Conservation (phyloP, 306 rosid genomes). For the Inga leiocalycina region DNA sequence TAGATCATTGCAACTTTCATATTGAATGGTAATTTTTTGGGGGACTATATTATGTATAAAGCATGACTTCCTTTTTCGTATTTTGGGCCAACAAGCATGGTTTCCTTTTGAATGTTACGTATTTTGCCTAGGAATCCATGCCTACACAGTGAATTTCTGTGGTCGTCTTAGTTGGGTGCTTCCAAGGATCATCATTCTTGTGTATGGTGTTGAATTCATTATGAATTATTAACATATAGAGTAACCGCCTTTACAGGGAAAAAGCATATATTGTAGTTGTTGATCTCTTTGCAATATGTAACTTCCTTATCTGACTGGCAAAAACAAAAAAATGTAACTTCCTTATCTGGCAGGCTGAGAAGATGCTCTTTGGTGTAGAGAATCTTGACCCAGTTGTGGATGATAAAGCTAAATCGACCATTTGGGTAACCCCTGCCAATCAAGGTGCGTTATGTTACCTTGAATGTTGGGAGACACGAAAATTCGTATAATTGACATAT, state of each 20-base stretch:
- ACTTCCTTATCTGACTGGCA: neutral
- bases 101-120: slow-evolving; percentile 10
- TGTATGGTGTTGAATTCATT: neutral
- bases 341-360: slow-evolving; percentile 37
- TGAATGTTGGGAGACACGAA: slow-evolving; percentile 2
- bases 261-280: slow-evolving; percentile 1
- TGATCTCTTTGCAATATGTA: neutral
- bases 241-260: neutral
- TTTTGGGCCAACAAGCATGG: neutral
- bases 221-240: neutral
- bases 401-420: slow-evolving; percentile 38
- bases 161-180: neutral
- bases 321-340: neutral
- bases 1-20: slow-evolving; percentile 4
- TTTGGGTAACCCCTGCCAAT: slow-evolving; percentile 31
- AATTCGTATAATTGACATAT: slow-evolving; percentile 25
- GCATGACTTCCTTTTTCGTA: neutral
- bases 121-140: neutral
- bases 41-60: neutral
- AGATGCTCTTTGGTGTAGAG: slow-evolving; percentile 34
- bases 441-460: slow-evolving; percentile 26
- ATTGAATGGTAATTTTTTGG: neutral
- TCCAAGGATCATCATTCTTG: slow-evolving; percentile 8
- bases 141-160: neutral
- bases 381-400: slow-evolving; percentile 36